Evolutionary conservation across 306 rosid genomes (phyloP).

Genomic region (Inga leiocalycina): DNA sequence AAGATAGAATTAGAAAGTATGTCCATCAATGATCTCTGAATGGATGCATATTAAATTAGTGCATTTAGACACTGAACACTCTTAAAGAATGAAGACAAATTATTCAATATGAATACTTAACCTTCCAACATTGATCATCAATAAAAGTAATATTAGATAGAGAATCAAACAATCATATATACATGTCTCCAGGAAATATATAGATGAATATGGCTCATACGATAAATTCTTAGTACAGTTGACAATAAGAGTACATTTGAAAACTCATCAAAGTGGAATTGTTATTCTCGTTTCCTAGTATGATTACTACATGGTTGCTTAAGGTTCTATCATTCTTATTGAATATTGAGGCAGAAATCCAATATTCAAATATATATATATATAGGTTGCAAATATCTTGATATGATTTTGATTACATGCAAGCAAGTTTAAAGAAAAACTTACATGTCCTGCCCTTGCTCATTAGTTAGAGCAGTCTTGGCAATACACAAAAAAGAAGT

Average conservation of each 20-base stretch:
- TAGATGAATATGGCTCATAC: background rate
- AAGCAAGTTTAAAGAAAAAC: too few relatives aligned
- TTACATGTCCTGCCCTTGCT: conserved; percentile 69
- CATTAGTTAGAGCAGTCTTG: conserved; percentile 80
- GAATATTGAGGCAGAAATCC: too few relatives aligned
- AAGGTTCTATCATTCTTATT: too few relatives aligned
- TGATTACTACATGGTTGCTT: too few relatives aligned
- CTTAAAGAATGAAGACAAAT: background rate
- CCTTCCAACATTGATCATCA: background rate
- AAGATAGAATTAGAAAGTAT: background rate
- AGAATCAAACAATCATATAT: too few relatives aligned
- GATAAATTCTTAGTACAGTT: background rate
- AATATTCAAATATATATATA: too few relatives aligned
- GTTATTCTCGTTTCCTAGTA: too few relatives aligned
- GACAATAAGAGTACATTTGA: too few relatives aligned
- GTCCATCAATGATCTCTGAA: background rate
- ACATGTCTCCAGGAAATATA: background rate
- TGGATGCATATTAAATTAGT: background rate
- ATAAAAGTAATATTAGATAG: background rate
- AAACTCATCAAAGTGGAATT: too few relatives aligned
- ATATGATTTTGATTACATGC: too few relatives aligned
- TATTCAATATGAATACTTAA: background rate
- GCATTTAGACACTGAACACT: background rate
- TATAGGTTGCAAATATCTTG: too few relatives aligned
- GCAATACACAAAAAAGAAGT: conserved; percentile 84